Evolutionary conservation across 306 rosid genomes (phyloP).

Genomic region (Morella rubra): DNA sequence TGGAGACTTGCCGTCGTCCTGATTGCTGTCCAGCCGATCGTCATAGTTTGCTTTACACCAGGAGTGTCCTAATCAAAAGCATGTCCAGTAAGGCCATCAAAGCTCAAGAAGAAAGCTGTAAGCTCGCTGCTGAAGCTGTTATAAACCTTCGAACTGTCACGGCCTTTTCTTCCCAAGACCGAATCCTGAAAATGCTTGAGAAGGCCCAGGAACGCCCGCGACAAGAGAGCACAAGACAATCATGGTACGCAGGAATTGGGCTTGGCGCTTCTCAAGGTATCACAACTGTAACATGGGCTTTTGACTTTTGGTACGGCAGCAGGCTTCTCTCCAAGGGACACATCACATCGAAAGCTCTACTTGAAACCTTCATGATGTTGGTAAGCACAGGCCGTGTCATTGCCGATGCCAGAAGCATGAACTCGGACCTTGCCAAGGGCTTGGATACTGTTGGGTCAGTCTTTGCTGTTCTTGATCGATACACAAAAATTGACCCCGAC

Average conservation of each 20-base stretch:
- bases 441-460: conserved; percentile 69
- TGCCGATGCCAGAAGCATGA: conserved; percentile 94
- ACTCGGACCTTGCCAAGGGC: conserved; percentile 74
- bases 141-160: conserved; percentile 76
- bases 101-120: conserved; percentile 71
- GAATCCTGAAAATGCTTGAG: conserved; percentile 74
- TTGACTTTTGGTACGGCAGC: conserved; percentile 87
- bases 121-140: conserved; percentile 92
- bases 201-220: conserved; percentile 73
- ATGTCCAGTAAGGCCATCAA: conserved; percentile 61
- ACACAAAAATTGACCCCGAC: conserved; percentile 68
- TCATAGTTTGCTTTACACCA: conserved; percentile 65
- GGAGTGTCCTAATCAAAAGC: conserved; percentile 62
- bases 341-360: conserved; percentile 45
- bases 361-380: conserved; percentile 74
- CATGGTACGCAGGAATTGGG: conserved; percentile 85
- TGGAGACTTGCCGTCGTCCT: conserved; percentile 81
- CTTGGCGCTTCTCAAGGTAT: conserved; percentile 70
- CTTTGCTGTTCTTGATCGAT: conserved; percentile 62
- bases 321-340: conserved; percentile 52
- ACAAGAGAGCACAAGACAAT: conserved; percentile 58
- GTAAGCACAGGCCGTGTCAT: conserved; percentile 80
- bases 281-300: conserved; percentile 54
- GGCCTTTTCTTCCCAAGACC: conserved; percentile 80
- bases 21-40: conserved; percentile 76